phyloP scores from a whole-genome alignment of 768 basidiomycete genomes.

The Tubosaeta sp. region DNA sequence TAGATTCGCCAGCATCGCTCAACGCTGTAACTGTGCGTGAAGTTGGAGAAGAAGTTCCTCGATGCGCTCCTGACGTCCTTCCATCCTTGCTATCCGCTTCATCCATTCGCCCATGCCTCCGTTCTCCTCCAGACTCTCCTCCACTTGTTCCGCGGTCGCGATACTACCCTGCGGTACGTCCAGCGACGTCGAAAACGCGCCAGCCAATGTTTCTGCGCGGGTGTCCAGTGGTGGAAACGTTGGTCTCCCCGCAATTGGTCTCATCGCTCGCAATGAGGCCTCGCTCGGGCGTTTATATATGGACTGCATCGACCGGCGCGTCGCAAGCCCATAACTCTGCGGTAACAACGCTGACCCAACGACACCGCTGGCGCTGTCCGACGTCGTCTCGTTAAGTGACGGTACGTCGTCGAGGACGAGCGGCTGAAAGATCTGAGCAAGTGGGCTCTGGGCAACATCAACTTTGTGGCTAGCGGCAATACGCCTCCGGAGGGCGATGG shows the following conservation, averaged over 20 bases:
- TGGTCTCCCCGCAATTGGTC: conserved; percentile 6
- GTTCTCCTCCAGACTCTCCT: conserved; percentile 24
- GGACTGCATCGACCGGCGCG: conserved; percentile 34
- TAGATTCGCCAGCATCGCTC: neutral
- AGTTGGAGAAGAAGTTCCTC: conserved; percentile 42
- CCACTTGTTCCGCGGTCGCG: conserved; percentile 25
- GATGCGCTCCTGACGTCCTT: conserved; percentile 44
- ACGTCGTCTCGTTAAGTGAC: conserved; percentile 31
- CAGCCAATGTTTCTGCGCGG: conserved; percentile 17
- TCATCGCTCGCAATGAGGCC: conserved; percentile 2
- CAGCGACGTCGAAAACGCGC: conserved; percentile 25
- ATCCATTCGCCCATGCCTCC: conserved; percentile 27
- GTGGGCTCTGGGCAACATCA: conserved; percentile 43
- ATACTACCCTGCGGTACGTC: conserved; percentile 15
- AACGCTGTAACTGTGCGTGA: conserved; percentile 12
- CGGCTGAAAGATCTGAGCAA: conserved; percentile 74
- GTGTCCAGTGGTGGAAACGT: conserved; percentile 21
- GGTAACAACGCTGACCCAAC: conserved; percentile 5
- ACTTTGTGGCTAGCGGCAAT: conserved; percentile 12
- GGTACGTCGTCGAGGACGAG: conserved; percentile 49
- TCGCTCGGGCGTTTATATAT: conserved; percentile 13
- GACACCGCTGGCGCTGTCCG: conserved; percentile 9
- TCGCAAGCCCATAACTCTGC: conserved; percentile 37
- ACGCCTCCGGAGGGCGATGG: conserved; percentile 18
- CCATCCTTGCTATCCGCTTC: conserved; percentile 38